phyloP scores from a whole-genome alignment of 192 early-diverging fungal genomes.

The Coemansia sp. region DNA sequence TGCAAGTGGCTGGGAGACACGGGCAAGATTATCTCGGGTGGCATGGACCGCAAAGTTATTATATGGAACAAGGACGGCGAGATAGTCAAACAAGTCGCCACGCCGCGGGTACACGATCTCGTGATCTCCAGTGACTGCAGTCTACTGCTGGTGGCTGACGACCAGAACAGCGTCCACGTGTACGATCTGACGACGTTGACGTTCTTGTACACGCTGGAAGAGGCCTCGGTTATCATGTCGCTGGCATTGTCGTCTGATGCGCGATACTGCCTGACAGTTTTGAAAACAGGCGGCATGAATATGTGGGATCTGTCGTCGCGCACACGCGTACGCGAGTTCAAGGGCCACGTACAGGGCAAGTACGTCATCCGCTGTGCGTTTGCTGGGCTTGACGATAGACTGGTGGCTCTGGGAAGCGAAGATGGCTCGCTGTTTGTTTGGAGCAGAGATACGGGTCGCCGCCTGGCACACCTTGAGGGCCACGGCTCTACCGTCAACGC shows the following conservation, averaged over 20 bases:
- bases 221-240: conserved; percentile 60
- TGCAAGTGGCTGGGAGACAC: conserved; percentile 89
- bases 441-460: conserved; percentile 41
- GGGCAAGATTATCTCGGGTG: conserved; percentile 80
- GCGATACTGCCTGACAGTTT: conserved; percentile 52
- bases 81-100: conserved; percentile 38
- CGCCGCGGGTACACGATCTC: conserved; percentile 53
- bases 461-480: conserved; percentile 34
- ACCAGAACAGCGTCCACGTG: conserved; percentile 38
- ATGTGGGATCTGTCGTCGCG: conserved; percentile 80
- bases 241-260: conserved; percentile 65
- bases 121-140: conserved; percentile 31
- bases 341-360: conserved; percentile 71
- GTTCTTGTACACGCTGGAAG: conserved; percentile 42
- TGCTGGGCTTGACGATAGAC: conserved; percentile 79
- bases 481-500: conserved; percentile 45
- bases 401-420: conserved; percentile 93
- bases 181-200: conserved; percentile 52
- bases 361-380: conserved; percentile 93
- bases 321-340: conserved; percentile 70
- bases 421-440: conserved; percentile 52
- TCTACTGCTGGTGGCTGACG: conserved; percentile 48
- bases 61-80: conserved; percentile 48
- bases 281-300: conserved; percentile 70
- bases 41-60: conserved; percentile 67